Evolutionary conservation across 352 stramenopile species (phyloP).

Genomic region (Thalassiosira hispida): DNA sequence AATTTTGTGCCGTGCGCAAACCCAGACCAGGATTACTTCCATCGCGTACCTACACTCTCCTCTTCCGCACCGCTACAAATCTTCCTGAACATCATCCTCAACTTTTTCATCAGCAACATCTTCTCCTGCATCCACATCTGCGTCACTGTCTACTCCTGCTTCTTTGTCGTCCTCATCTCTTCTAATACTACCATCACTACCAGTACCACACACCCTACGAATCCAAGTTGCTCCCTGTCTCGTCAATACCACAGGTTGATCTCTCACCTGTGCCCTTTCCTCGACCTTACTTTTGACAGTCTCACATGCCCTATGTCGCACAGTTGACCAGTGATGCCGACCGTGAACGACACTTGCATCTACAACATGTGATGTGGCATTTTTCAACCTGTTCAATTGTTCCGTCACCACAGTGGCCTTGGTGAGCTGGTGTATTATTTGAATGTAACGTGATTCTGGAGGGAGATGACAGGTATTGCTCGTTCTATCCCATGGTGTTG

Average conservation of each 20-base stretch:
- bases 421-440: conserved; percentile 30
- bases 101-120: background rate
- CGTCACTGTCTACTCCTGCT: no score
- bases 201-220: conserved; percentile 37
- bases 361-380: conserved; percentile 9
- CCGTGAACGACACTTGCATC: conserved; percentile 15
- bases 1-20: no score
- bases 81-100: background rate
- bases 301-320: conserved; percentile 33
- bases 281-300: conserved; percentile 44
- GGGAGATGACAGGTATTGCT: conserved; percentile 34
- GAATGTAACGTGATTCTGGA: conserved; percentile 45
- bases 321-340: conserved; percentile 25
- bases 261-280: conserved; percentile 38
- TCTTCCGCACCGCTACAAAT: background rate
- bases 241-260: conserved; percentile 44
- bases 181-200: background rate
- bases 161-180: background rate
- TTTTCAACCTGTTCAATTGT: conserved; percentile 39
- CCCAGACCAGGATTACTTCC: no score
- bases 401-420: conserved; percentile 24
- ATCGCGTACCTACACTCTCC: no score
- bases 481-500: conserved; percentile 7
- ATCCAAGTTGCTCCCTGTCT: conserved; percentile 48
- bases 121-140: background rate